Conservation (phyloP, 805 yeast genomes). For the Teunomyces funiuensis region DNA sequence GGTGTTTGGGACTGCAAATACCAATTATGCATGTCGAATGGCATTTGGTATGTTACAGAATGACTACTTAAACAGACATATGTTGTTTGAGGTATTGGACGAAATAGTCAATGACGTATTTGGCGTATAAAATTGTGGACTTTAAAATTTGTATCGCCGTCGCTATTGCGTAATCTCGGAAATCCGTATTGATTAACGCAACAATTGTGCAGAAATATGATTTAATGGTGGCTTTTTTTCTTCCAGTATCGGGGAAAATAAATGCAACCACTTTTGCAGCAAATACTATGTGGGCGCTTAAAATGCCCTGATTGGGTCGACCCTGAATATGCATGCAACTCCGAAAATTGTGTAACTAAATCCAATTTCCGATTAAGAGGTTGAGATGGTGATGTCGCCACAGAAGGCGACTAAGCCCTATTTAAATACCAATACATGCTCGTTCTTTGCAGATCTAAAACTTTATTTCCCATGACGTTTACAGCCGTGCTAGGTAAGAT, state of each 20-base stretch:
- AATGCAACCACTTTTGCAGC: too few species aligned
- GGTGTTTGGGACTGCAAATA: slow-evolving; percentile 68
- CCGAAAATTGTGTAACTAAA: too few species aligned
- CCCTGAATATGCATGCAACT: too few species aligned
- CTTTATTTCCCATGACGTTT: not conserved
- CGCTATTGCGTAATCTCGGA: not conserved
- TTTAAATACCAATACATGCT: too few species aligned
- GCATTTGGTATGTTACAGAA: slow-evolving; percentile 73
- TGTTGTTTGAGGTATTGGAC: slow-evolving; percentile 61
- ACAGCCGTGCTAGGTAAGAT: not conserved
- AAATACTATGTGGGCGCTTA: too few species aligned
- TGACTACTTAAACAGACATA: slow-evolving; percentile 63
- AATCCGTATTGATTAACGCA: not conserved
- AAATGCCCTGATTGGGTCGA: too few species aligned
- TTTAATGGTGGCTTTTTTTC: not conserved
- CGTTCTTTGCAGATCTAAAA: too few species aligned
- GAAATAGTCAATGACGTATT: slow-evolving; percentile 50
- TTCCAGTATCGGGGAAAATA: too few species aligned
- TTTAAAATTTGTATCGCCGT: not conserved
- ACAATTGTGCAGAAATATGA: too few species aligned
- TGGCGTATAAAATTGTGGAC: not conserved
- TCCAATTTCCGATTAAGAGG: too few species aligned
- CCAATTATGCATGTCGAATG: slow-evolving; percentile 60
- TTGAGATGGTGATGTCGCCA: too few species aligned
- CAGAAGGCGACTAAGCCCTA: too few species aligned